These are phyloP conservation scores for Colletotrichum truncatum DNA, from an alignment of 2,329 filamentous ascomycete species.

Conservation along the genomic window DNA sequence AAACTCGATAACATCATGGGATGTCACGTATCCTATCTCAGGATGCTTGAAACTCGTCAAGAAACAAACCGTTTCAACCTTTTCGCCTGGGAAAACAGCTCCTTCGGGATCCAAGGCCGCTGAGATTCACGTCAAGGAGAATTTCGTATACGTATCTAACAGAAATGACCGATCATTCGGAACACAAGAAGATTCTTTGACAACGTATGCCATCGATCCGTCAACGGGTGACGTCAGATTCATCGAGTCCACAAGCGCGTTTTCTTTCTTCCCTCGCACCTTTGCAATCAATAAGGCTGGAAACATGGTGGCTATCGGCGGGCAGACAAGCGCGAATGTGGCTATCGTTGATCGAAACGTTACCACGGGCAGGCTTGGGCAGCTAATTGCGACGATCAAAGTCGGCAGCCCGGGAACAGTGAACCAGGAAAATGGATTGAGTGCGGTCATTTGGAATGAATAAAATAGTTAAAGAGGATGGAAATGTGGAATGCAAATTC, in stretches of 20 bases:
- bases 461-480: too few relatives aligned
- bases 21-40: conserved; percentile 52
- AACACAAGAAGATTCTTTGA: conserved; percentile 63
- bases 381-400: conserved; percentile 49
- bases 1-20: conserved; percentile 60
- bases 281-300: conserved; percentile 70
- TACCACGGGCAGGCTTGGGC: conserved; percentile 63
- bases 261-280: conserved; percentile 69
- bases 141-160: conserved; percentile 69
- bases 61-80: conserved; percentile 56
- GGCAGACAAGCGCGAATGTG: conserved; percentile 68
- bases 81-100: conserved; percentile 50
- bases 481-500: too few relatives aligned
- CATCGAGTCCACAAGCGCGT: conserved; percentile 63
- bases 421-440: conserved; percentile 57
- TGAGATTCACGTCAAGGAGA: conserved; percentile 61
- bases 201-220: conserved; percentile 57
- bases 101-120: conserved; percentile 60
- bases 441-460: conserved; percentile 58
- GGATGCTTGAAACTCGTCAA: conserved; percentile 56
- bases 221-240: conserved; percentile 59
- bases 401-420: conserved; percentile 50
- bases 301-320: conserved; percentile 68
- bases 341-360: conserved; percentile 65
- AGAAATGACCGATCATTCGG: conserved; percentile 67